Percentiles rank a stretch among this genome's conserved stretches.
These are phyloP conservation scores for Pichia gijzeniarum DNA, from an alignment of 805 yeast genomes.

Conservation along the genomic window DNA sequence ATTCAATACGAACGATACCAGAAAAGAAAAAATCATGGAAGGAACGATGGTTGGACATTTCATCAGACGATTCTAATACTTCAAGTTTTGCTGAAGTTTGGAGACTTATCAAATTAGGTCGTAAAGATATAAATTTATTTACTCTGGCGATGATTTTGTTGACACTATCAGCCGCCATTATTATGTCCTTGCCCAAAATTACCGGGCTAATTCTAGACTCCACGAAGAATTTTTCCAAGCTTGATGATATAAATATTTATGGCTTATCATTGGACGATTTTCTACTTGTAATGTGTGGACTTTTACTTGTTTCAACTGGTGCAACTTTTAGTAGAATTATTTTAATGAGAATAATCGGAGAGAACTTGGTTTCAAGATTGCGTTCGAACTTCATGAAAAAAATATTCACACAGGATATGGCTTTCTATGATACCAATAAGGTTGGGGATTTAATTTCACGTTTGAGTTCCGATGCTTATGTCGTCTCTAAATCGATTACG, in stretches of 20 bases:
- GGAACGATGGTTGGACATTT: conserved; percentile 26
- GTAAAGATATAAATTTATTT: conserved; percentile 40
- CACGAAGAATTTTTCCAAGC: conserved; percentile 29
- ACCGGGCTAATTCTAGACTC: conserved; percentile 52
- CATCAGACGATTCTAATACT: conserved; percentile 27
- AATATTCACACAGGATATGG: conserved; percentile 79
- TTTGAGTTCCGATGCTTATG: conserved; percentile 81
- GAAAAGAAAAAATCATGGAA: conserved; percentile 18
- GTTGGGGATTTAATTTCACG: conserved; percentile 91
- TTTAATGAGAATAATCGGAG: conserved; percentile 74
- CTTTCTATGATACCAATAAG: conserved; percentile 81
- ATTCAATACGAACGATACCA: neutral
- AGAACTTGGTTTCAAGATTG: conserved; percentile 76
- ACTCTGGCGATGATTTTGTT: conserved; percentile 38
- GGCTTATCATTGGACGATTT: conserved; percentile 63
- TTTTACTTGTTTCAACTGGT: conserved; percentile 65
- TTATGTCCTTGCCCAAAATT: conserved; percentile 49
- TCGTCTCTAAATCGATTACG: conserved; percentile 80
- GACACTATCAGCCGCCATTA: conserved; percentile 41
- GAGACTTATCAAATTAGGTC: conserved; percentile 37
- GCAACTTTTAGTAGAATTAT: conserved; percentile 79
- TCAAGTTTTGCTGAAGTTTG: conserved; percentile 34
- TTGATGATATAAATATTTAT: conserved; percentile 31
- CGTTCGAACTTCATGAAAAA: conserved; percentile 73
- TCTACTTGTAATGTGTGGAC: conserved; percentile 49